Conservation (phyloP, 225 moss, liverwort and hornwort genomes). For the Bryoerythrophyllum caledonicum region DNA sequence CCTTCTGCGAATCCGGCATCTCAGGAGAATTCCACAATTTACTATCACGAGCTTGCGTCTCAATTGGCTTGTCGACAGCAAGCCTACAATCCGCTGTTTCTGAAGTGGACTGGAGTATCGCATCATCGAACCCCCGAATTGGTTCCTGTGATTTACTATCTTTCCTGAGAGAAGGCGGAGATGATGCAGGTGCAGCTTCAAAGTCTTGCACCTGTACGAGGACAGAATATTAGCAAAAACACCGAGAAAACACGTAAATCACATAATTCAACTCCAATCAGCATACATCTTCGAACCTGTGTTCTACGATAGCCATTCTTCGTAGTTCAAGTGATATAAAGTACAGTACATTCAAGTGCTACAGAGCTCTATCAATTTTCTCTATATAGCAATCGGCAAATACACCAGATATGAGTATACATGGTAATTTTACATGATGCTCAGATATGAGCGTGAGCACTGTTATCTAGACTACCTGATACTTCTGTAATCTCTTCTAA, state of each 20-base stretch:
- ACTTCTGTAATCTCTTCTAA: background rate
- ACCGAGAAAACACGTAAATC: background rate
- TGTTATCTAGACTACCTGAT: background rate
- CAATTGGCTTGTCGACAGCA: background rate
- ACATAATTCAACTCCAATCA: background rate
- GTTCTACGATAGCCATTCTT: background rate
- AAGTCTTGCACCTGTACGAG: constrained; percentile 6
- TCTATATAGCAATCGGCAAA: background rate
- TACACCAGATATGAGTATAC: background rate
- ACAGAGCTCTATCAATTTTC: background rate
- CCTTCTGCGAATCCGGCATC: background rate
- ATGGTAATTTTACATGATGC: background rate
- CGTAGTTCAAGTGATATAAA: background rate
- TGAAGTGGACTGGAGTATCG: background rate
- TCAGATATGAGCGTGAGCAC: background rate
- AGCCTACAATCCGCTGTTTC: background rate
- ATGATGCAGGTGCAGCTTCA: background rate
- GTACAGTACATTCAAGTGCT: background rate
- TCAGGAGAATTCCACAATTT: constrained; percentile 4
- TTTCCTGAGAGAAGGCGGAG: background rate
- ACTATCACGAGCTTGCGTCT: background rate
- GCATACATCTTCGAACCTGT: background rate
- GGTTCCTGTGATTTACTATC: background rate
- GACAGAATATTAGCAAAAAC: background rate
- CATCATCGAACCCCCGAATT: background rate